Conservation (phyloP, 495 filamentous ascomycete genomes). For the Annulohypoxylon moriforme region DNA sequence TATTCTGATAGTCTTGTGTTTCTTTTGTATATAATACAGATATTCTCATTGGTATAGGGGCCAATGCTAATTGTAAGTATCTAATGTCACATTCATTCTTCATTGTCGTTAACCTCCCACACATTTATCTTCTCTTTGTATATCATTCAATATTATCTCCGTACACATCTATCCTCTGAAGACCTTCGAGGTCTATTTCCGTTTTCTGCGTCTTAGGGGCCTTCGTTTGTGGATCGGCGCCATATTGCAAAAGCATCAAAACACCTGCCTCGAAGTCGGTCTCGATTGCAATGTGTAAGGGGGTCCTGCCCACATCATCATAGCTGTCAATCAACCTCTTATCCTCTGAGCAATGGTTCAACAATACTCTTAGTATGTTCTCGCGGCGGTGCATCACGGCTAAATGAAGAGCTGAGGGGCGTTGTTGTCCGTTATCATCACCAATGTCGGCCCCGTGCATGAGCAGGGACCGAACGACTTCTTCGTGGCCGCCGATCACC, state of each 20-base stretch:
- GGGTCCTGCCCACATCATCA: neutral
- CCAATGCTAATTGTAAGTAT: neutral
- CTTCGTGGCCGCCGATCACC: conserved; percentile 25
- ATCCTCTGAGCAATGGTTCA: neutral
- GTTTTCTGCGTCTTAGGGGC: neutral
- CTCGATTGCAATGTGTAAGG: conserved; percentile 1
- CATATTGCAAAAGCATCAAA: neutral
- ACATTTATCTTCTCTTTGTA: neutral
- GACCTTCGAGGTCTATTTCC: conserved; percentile 1
- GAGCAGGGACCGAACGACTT: conserved; percentile 28
- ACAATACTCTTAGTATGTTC: neutral
- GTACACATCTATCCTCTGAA: conserved; percentile 2
- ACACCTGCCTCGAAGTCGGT: neutral
- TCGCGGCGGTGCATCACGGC: neutral
- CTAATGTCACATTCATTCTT: neutral
- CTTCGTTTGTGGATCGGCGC: neutral
- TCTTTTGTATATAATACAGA: neutral
- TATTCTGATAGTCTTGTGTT: neutral
- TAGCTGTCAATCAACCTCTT: neutral
- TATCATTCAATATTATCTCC: neutral
- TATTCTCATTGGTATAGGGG: neutral
- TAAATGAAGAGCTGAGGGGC: neutral
- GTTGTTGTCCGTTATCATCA: neutral
- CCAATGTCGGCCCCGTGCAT: conserved; percentile 32
- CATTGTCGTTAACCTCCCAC: neutral